Evolutionary conservation across 495 filamentous ascomycete genomes (phyloP).

Genomic region (Xylona heveae): DNA sequence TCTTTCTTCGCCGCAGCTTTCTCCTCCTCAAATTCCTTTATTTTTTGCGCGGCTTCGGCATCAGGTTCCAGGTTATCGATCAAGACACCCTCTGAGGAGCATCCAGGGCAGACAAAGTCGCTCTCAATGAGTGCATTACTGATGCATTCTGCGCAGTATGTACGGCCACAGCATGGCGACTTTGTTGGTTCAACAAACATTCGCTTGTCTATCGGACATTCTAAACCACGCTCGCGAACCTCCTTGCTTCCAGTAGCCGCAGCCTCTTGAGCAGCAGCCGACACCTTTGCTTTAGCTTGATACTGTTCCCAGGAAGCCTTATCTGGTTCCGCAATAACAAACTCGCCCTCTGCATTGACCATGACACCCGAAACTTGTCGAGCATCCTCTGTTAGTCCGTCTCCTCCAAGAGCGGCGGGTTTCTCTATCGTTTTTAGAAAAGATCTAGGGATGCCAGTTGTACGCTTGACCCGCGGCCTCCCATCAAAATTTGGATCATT

Average conservation of each 20-base stretch:
- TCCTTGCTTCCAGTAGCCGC: slow-evolving; percentile 56
- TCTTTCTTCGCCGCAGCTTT: slow-evolving; percentile 36
- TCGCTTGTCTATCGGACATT: slow-evolving; percentile 88
- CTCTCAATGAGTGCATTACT: slow-evolving; percentile 91
- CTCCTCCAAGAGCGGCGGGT: slow-evolving; percentile 47
- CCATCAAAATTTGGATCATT: slow-evolving; percentile 90
- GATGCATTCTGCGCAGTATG: slow-evolving; percentile 98
- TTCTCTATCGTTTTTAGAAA: slow-evolving; percentile 90
- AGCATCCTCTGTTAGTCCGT: slow-evolving; percentile 50
- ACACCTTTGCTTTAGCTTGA: slow-evolving; percentile 75
- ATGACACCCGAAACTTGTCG: slow-evolving; percentile 72
- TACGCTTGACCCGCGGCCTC: slow-evolving; percentile 75
- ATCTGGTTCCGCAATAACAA: slow-evolving; percentile 84
- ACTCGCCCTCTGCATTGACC: slow-evolving; percentile 94
- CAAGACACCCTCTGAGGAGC: slow-evolving; percentile 70
- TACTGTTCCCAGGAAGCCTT: slow-evolving; percentile 90
- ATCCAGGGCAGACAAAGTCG: slow-evolving; percentile 88
- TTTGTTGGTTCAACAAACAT: slow-evolving; percentile 95
- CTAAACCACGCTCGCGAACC: slow-evolving; percentile 64
- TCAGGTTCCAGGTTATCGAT: slow-evolving; percentile 79
- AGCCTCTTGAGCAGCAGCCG: slow-evolving; percentile 52
- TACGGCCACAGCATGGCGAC: slow-evolving; percentile 92
- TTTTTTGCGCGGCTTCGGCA: slow-evolving; percentile 52
- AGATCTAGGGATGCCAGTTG: slow-evolving; percentile 85
- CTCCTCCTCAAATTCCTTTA: slow-evolving; percentile 57